These are phyloP conservation scores for Eimeria zaria DNA, from an alignment of 169 alveolate species.

Conservation along the genomic window DNA sequence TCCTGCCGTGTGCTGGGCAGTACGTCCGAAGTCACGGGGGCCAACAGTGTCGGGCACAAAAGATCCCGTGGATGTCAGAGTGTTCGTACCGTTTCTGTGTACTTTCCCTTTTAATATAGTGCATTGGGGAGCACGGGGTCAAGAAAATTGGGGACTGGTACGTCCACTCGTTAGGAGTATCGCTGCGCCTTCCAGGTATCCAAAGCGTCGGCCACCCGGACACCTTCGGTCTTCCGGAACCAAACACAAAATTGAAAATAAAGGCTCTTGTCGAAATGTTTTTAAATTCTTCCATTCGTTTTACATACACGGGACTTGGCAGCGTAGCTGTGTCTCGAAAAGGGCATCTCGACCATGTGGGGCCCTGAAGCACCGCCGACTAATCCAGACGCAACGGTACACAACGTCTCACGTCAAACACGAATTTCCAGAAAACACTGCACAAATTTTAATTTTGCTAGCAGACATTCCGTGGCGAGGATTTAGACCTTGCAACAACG, in stretches of 20 bases:
- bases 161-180: not conserved
- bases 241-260: not conserved
- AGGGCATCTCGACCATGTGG: slow-evolving; percentile 1
- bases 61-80: not conserved
- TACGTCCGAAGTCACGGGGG: not conserved
- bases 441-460: not conserved
- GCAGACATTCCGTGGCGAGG: not conserved
- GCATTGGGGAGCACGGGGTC: not conserved
- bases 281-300: not conserved
- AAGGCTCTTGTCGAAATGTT: not conserved
- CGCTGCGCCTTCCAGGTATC: not conserved
- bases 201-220: not conserved
- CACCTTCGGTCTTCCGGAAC: not conserved
- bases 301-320: not conserved
- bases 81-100: not conserved
- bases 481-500: not conserved
- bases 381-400: not conserved
- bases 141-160: not conserved
- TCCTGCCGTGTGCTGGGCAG: not conserved
- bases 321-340: not conserved
- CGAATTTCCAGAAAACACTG: not conserved
- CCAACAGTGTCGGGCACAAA: not conserved
- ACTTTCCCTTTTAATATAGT: not conserved
- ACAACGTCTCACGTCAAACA: not conserved
- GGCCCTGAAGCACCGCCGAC: slow-evolving; percentile 32